Percentiles rank a stretch among this genome's conserved stretches.
These are phyloP conservation scores for Umbelopsis isabellina DNA, from an alignment of 192 early-diverging fungal genomes.

Conservation along the genomic window DNA sequence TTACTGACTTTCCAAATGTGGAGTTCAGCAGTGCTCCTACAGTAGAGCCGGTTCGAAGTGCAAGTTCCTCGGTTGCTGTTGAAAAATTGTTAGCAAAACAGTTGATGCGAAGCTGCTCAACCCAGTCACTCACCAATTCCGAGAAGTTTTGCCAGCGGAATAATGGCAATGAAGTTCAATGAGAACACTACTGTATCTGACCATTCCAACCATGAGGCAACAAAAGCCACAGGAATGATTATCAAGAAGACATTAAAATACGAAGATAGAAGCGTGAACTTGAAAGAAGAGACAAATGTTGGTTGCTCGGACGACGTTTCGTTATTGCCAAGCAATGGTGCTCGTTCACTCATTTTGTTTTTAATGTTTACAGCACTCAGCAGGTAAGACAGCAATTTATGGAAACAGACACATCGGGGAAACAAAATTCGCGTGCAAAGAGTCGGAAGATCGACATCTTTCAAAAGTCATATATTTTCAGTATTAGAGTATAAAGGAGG, in stretches of 20 bases:
- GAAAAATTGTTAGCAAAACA: conserved; percentile 42
- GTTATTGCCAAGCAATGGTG: background rate
- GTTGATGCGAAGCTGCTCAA: conserved; percentile 24
- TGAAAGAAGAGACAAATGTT: conserved; percentile 49
- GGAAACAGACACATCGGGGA: no score
- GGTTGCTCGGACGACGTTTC: background rate
- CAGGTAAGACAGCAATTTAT: background rate
- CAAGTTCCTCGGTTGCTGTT: conserved; percentile 78
- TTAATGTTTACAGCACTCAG: background rate
- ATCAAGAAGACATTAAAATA: conserved; percentile 73
- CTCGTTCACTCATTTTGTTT: background rate
- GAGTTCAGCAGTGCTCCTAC: conserved; percentile 29
- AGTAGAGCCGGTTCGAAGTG: conserved; percentile 41
- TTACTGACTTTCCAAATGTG: conserved; percentile 10
- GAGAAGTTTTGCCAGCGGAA: conserved; percentile 82
- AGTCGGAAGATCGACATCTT: no score
- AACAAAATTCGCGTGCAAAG: no score
- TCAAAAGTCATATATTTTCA: no score
- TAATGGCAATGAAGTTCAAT: conserved; percentile 90
- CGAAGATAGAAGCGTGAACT: conserved; percentile 52
- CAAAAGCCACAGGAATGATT: conserved; percentile 81
- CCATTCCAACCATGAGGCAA: conserved; percentile 65
- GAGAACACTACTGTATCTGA: conserved; percentile 69
- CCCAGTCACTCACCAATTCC: conserved; percentile 33
- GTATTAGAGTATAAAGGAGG: no score